Evolutionary conservation across 179 eudicot genomes (phyloP).

Genomic region (Beta corolliflora): DNA sequence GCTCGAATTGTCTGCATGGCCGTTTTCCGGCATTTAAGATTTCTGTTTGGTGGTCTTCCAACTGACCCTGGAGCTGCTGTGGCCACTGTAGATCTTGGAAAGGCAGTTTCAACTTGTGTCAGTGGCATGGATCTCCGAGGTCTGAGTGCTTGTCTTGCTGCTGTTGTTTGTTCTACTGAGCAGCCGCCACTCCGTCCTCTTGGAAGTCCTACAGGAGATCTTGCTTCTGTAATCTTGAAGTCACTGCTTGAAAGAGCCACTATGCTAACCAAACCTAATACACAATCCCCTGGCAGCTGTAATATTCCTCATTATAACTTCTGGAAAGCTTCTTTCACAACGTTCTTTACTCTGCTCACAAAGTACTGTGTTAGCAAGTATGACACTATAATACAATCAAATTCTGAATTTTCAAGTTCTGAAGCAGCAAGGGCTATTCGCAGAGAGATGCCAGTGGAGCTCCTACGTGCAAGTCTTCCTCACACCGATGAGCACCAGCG

Average conservation of each 20-base stretch:
- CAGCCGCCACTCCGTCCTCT: conserved; percentile 83
- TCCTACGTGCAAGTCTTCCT: conserved; percentile 74
- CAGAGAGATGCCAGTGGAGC: conserved; percentile 78
- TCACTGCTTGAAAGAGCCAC: conserved; percentile 65
- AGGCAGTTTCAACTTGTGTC: conserved; percentile 52
- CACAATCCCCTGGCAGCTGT: conserved; percentile 40
- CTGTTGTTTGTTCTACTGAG: conserved; percentile 78
- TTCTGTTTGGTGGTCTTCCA: conserved; percentile 63
- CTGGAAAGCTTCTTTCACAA: conserved; percentile 80
- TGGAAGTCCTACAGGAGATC: conserved; percentile 73
- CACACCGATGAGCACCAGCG: conserved; percentile 70
- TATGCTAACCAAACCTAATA: conserved; percentile 44
- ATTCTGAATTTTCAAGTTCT: conserved; percentile 34
- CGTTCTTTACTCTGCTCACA: conserved; percentile 64
- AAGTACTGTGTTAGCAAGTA: conserved; percentile 69
- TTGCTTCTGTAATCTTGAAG: conserved; percentile 60
- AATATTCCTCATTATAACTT: conserved; percentile 52
- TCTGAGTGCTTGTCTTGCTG: conserved; percentile 81
- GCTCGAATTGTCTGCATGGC: conserved; percentile 78
- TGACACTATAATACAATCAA: conserved; percentile 64
- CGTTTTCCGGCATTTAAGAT: conserved; percentile 72
- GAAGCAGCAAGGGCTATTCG: conserved; percentile 61
- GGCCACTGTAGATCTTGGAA: conserved; percentile 43
- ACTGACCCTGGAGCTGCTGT: conserved; percentile 45
- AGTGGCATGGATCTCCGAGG: conserved; percentile 71